Base-by-base conservation (phyloP, 805 yeast species). In the Zygosaccharomyces rouxii region DNA sequence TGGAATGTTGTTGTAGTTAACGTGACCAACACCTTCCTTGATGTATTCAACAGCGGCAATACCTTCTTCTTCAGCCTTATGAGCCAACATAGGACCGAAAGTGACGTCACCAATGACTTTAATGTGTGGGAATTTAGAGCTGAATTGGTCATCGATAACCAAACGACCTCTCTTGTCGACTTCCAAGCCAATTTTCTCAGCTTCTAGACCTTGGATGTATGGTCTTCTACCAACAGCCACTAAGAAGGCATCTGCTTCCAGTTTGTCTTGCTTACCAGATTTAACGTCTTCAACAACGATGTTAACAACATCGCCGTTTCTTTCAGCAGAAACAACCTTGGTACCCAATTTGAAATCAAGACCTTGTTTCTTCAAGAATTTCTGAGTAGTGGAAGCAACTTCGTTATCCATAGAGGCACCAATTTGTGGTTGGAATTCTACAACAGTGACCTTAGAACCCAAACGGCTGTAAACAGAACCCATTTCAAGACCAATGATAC, bases 161-260 rank as follows among this genome's bases (percentile, higher is more conserved):
- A 94, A 77, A 69, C 98, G 84, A 54, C 97, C 97, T 71, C 80
- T 82, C 73, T 86, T 82, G 74, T 94, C 99, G 56, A 80, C 79
- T 68, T 94, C 99, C 58, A 95, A 71, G 54, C 96, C 98, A 54
- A 90, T 73, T 54, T 79, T 79, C 73, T 94, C 99, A 54, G 90
- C 85, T 69, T 86, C 83, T 57, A 94, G 78, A 50, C 96, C 97
- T 66, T 81, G 80, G 54, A 95, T 81, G 80, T 83, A 90, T 59
- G 99, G 99, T 76, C 97, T 88, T 80, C 99, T 90, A 68, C 99
- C 99, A 62, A 94, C 89, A 52, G 99, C 98, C 52, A 94, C 99
- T 60, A 94, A 79, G 64, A 94, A 77, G 35, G 90, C 95, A 68
- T 94, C 99, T 50, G 97, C 86, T 56, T 89, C 95, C 47, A 94